Base-by-base conservation (phyloP, 2,329 filamentous ascomycete species). In the Elsinoe arachidis region DNA sequence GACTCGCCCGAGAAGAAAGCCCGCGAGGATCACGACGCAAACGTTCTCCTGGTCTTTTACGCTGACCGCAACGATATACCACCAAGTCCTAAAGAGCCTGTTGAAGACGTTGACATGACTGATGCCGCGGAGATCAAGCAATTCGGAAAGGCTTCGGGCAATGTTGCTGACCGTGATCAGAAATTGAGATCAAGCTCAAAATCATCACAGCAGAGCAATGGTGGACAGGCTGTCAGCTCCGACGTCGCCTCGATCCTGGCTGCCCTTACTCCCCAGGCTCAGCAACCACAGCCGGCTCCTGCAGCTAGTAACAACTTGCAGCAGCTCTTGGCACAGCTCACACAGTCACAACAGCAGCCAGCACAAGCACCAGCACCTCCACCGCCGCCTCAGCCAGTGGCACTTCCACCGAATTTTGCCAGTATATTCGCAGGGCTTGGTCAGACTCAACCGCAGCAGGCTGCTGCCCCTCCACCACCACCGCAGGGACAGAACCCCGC, bases 31-130 rank as follows among this genome's bases (percentile, higher is more conserved):
- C 74, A 74, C 55, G 76, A 79, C 61, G 71, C 71, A 26, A 69
- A 69, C 49, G 78, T 72, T 19, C 65, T 78, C 26, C 72, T 78
- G 65, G 75, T 76, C 10, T 73, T 73, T 63, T 78, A 78, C 62
- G 66, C 68, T 6, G 67, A 72, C 56, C 64, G 67, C 7, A 70
- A 67, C 26, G 76, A 78, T 56, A 76, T 78, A 53, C 76, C 76
- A 10, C 64, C 74, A 0, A 73, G 70, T 57, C 76, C 76, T 1
- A 69, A 71, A 26, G 76, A 78, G 62, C 75, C 75, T 12, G 55
- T 66, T 2, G 54, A 49, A n/a, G 70, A 77, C 56, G 66, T 71
- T 34, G 65, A 66, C 61, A 66, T 63, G 47, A 64, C 67, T 41
- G 67, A 69, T 33, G 55, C 60, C 10, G 56, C 58, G 6, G 62